A percentile compares a stretch with the other conserved stretches of the same genome.
phyloP scores from a whole-genome alignment of 345 rosid species.

The Salix arbutifolia region DNA sequence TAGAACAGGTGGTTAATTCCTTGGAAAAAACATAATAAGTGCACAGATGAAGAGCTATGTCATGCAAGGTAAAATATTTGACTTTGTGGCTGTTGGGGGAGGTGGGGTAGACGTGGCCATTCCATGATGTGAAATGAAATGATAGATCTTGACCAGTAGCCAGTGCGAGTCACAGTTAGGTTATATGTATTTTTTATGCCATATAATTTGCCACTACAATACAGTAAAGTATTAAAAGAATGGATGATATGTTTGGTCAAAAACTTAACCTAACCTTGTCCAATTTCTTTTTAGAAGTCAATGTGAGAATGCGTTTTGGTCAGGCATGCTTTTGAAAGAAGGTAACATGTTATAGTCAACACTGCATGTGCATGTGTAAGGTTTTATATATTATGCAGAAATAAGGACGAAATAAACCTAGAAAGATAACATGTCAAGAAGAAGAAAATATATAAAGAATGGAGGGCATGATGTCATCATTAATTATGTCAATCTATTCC shows the following conservation, averaged over 20 bases:
- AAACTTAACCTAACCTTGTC: slow-evolving; percentile 31
- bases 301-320: slow-evolving; percentile 35
- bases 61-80: slow-evolving; percentile 13
- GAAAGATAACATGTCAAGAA: slow-evolving; percentile 5
- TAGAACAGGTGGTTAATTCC: not conserved
- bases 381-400: slow-evolving; percentile 3
- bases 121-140: slow-evolving; percentile 33
- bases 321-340: slow-evolving; percentile 51
- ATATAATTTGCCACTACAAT: slow-evolving; percentile 15
- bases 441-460: slow-evolving; percentile 2
- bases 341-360: slow-evolving; percentile 71
- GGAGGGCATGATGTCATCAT: slow-evolving; percentile 3
- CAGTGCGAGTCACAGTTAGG: slow-evolving; percentile 20
- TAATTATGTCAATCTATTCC: not conserved
- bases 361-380: slow-evolving; percentile 51
- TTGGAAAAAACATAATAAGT: not conserved
- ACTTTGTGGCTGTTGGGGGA: slow-evolving; percentile 36
- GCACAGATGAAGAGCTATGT: not conserved
- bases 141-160: slow-evolving; percentile 43
- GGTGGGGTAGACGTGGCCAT: slow-evolving; percentile 39
- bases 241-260: slow-evolving; percentile 46
- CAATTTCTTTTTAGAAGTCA: slow-evolving; percentile 40
- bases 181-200: slow-evolving; percentile 20
- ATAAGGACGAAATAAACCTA: slow-evolving; percentile 9
- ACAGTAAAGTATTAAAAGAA: slow-evolving; percentile 1